Conservation (phyloP, 495 filamentous ascomycete genomes). For the Astrothelium macrocarpum region DNA sequence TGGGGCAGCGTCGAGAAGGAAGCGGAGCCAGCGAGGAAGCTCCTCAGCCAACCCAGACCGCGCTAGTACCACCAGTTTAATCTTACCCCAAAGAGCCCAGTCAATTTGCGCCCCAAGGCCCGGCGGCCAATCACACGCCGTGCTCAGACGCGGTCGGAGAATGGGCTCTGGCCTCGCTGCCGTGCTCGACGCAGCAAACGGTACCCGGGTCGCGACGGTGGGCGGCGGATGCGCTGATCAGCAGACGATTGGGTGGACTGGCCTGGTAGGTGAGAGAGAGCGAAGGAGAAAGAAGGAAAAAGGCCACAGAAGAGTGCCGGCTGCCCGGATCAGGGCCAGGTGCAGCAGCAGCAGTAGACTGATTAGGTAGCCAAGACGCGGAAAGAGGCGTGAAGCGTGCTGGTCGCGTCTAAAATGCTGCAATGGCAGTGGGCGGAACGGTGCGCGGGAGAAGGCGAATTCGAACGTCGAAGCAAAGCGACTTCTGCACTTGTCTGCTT, state of each 20-base stretch:
- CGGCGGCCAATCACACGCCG: not conserved
- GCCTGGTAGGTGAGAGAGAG: not conserved
- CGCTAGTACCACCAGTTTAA: constrained; percentile 3
- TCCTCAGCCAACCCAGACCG: constrained; percentile 5
- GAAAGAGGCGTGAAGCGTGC: too few species aligned
- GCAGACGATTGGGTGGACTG: too few species aligned
- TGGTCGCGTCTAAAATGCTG: too few species aligned
- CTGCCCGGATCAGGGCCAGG: not conserved
- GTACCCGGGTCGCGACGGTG: not conserved
- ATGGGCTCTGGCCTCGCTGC: not conserved
- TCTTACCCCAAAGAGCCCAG: constrained; percentile 1
- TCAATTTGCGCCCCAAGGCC: not conserved
- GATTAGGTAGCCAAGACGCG: not conserved
- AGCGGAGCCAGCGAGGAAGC: constrained; percentile 4
- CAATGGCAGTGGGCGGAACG: not conserved
- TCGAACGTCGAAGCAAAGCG: too few species aligned
- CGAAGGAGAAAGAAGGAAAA: not conserved
- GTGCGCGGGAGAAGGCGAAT: not conserved
- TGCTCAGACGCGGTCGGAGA: not conserved
- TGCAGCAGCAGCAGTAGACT: not conserved
- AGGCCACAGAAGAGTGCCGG: not conserved
- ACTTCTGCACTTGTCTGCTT: not conserved
- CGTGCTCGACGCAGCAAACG: not conserved
- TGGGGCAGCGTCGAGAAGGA: constrained; percentile 1
- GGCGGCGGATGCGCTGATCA: not conserved